These are phyloP conservation scores for Vitis vinifera DNA, from an alignment of 164 flowering plant genomes.

Conservation along the genomic window ASM3070453v1 NC_081810.1:13544001-13544500, in stretches of 20 bases:
- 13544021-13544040: neutral
- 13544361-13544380: slow-evolving; percentile 22
- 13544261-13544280: neutral
- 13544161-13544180: slow-evolving; percentile 32
- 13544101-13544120: slow-evolving; percentile 79
- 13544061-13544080: neutral
- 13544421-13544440: slow-evolving; percentile 17
- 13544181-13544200: slow-evolving; percentile 31
- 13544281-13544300: slow-evolving; percentile 10
- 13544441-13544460: slow-evolving; percentile 29
- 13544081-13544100: slow-evolving; percentile 26
- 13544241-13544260: slow-evolving; percentile 7
- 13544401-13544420: slow-evolving; percentile 40
- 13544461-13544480: slow-evolving; percentile 36
- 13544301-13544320: slow-evolving; percentile 28
- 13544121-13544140: slow-evolving; percentile 51
- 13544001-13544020: neutral
- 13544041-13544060: neutral
- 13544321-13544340: slow-evolving; percentile 60
- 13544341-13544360: slow-evolving; percentile 37
- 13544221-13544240: slow-evolving; percentile 14
- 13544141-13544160: slow-evolving; percentile 55
- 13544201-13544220: slow-evolving; percentile 25
- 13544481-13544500: slow-evolving; percentile 45
- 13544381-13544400: slow-evolving; percentile 18